Conservation (phyloP, 441 rosid species). For the Corymbia calophylla region DNA sequence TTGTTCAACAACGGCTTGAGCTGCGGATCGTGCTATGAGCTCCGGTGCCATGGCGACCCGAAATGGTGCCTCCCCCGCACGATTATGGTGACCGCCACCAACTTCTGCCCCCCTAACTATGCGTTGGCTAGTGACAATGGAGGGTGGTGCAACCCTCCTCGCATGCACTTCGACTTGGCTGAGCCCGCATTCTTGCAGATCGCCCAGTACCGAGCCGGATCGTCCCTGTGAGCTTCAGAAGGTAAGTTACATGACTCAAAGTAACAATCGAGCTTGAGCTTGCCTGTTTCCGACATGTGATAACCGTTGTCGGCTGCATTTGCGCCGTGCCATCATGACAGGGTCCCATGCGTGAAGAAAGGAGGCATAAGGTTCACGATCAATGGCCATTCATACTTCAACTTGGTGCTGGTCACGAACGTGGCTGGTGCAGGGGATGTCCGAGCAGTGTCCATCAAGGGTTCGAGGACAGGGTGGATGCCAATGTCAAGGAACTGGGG, state of each 20-base stretch:
- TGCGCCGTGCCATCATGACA: background rate
- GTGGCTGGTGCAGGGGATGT: conserved; percentile 30
- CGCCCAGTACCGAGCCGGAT: conserved; percentile 28
- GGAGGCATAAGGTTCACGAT: conserved; percentile 36
- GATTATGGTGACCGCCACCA: conserved; percentile 31
- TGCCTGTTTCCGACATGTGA: background rate
- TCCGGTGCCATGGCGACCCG: conserved; percentile 21
- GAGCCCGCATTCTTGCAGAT: conserved; percentile 33
- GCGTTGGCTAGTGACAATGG: conserved; percentile 30
- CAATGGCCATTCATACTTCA: conserved; percentile 33
- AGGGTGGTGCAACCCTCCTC: conserved; percentile 39
- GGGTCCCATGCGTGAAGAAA: conserved; percentile 27
- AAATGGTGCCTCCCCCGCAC: conserved; percentile 17
- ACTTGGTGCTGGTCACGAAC: conserved; percentile 26
- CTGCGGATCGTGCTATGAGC: conserved; percentile 29
- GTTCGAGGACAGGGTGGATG: conserved; percentile 19
- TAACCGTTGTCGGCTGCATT: background rate
- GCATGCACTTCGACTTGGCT: conserved; percentile 30
- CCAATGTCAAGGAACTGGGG: conserved; percentile 35
- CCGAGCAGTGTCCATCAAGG: conserved; percentile 17
- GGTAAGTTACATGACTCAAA: conserved; percentile 6
- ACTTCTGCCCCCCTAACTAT: conserved; percentile 31
- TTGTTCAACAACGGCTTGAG: conserved; percentile 21
- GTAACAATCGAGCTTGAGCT: background rate
- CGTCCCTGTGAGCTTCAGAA: conserved; percentile 20